These are phyloP conservation scores for Malus hybrid DNA, from an alignment of 331 rosid genomes.

Conservation along the genomic window DNA sequence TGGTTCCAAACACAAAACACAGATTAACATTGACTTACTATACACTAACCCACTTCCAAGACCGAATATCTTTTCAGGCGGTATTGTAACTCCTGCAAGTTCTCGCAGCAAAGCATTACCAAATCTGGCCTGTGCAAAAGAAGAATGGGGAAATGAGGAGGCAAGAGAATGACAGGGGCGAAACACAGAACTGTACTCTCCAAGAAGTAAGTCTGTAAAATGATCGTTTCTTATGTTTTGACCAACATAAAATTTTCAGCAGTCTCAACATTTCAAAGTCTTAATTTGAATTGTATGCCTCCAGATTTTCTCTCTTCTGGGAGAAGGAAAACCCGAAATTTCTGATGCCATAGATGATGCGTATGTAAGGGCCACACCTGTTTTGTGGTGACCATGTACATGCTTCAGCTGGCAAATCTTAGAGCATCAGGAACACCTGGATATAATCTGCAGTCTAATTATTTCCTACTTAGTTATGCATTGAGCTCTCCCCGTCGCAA, in stretches of 20 bases:
- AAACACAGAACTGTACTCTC: background rate
- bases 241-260: no score
- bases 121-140: constrained; percentile 58
- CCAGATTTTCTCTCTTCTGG: background rate
- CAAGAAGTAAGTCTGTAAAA: background rate
- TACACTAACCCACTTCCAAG: constrained; percentile 75
- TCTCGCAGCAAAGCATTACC: constrained; percentile 75
- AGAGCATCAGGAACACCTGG: constrained; percentile 91
- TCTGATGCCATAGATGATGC: no score
- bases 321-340: background rate
- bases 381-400: constrained; percentile 82
- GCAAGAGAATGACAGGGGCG: background rate
- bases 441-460: constrained; percentile 47
- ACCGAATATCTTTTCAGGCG: constrained; percentile 80
- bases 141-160: background rate
- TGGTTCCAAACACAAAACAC: background rate
- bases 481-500: background rate
- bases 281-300: no score
- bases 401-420: constrained; percentile 72
- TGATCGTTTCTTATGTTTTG: background rate
- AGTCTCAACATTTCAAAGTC: no score
- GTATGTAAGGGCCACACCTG: constrained; percentile 37
- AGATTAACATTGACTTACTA: background rate
- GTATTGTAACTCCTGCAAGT: constrained; percentile 76
- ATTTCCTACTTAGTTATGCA: constrained; percentile 5